These are phyloP conservation scores for Trichosporon coremiiforme DNA, from an alignment of 1,284 basidiomycete species.

Conservation along the genomic window DNA sequence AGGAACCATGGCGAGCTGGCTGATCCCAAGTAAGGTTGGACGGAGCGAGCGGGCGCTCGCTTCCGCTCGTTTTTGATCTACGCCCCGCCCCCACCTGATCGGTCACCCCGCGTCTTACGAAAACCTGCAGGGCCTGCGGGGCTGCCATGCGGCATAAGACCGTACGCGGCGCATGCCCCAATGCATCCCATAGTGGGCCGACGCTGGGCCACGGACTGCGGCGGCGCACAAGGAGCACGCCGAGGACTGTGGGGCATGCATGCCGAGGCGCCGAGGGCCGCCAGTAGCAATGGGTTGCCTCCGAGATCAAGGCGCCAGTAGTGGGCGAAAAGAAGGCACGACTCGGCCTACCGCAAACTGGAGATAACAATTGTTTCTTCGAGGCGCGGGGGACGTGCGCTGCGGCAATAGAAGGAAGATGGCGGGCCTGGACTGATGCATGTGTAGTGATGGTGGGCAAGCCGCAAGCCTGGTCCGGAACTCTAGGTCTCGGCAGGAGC, in stretches of 20 bases:
- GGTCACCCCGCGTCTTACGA: not conserved
- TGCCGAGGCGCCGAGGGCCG: not conserved
- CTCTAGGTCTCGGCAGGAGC: not conserved
- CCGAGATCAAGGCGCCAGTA: not conserved
- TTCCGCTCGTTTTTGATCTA: not conserved
- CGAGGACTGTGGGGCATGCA: too few species aligned
- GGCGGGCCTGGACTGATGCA: not conserved
- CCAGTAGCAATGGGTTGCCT: not conserved
- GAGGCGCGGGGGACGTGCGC: not conserved
- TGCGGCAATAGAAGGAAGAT: not conserved
- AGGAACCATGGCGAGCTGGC: not conserved
- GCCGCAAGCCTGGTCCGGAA: not conserved
- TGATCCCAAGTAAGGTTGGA: not conserved
- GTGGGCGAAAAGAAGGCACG: not conserved
- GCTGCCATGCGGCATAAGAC: not conserved
- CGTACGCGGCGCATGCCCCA: too few species aligned
- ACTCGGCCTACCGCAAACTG: too few species aligned
- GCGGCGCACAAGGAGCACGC: not conserved
- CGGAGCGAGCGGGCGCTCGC: not conserved
- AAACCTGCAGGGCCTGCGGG: not conserved
- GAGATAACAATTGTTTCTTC: not conserved
- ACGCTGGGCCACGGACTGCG: too few species aligned
- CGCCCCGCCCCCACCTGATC: not conserved
- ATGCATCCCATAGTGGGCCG: too few species aligned
- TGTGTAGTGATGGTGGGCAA: not conserved